phyloP scores from a whole-genome alignment of 2,329 filamentous ascomycete genomes.

The Exophiala oligosperma region DNA sequence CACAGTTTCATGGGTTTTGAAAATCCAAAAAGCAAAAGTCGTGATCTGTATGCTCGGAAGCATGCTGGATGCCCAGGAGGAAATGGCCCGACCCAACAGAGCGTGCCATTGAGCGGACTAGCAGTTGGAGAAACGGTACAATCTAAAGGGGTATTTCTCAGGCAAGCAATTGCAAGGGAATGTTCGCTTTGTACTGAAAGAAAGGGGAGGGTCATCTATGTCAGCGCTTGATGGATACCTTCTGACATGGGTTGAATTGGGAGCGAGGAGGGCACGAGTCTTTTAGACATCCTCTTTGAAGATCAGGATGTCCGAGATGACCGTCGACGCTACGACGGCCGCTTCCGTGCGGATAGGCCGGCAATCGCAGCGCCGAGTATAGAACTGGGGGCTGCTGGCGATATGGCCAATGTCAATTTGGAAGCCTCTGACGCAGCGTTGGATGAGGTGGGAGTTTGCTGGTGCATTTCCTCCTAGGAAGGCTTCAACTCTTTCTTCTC shows the following conservation, averaged over 20 bases:
- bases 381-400: background rate
- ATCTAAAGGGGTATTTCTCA: constrained; percentile 15
- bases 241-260: background rate
- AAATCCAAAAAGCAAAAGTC: background rate
- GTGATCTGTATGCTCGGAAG: background rate
- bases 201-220: background rate
- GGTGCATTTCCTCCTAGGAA: constrained; percentile 16
- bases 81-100: too few relatives aligned
- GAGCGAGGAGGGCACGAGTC: background rate
- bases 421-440: too few relatives aligned
- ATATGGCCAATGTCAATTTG: too few relatives aligned
- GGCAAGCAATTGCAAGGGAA: background rate
- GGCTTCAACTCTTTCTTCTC: constrained; percentile 15
- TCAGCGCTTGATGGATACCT: background rate
- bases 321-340: background rate
- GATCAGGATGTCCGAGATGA: background rate
- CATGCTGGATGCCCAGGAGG: background rate
- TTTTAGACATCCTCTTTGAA: background rate
- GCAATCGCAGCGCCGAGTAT: background rate
- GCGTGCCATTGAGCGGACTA: constrained; percentile 1
- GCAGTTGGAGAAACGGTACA: background rate
- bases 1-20: background rate
- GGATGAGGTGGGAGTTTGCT: background rate
- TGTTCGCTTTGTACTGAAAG: background rate
- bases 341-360: background rate